Evolutionary conservation across 345 rosid genomes (phyloP).

Genomic region (Populus simonii): DNA sequence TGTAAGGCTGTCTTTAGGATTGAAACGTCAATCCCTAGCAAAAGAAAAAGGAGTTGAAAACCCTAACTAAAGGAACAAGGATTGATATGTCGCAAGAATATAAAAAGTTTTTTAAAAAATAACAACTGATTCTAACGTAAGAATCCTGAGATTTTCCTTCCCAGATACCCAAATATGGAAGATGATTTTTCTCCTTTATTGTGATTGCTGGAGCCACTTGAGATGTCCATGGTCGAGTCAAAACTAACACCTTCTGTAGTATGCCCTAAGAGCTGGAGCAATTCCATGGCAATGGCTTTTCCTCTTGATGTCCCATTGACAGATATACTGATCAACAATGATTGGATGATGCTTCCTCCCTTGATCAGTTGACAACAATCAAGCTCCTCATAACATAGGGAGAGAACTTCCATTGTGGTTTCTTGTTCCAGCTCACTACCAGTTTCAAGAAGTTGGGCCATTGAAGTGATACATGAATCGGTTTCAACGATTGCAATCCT

Average conservation of each 20-base stretch:
- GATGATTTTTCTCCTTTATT: slow-evolving; percentile 1
- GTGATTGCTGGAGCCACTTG: slow-evolving; percentile 1
- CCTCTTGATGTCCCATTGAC: slow-evolving; percentile 21
- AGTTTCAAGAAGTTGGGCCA: slow-evolving; percentile 25
- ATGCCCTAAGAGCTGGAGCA: slow-evolving; percentile 22
- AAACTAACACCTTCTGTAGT: background rate
- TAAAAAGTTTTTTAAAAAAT: no score
- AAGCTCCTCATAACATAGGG: slow-evolving; percentile 16
- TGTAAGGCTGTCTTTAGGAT: no score
- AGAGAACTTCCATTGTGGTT: slow-evolving; percentile 22
- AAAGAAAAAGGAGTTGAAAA: no score
- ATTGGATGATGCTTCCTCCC: slow-evolving; percentile 12
- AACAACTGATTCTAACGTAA: background rate
- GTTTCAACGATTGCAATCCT: slow-evolving; percentile 25
- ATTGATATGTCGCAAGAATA: no score
- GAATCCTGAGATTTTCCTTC: slow-evolving; percentile 17
- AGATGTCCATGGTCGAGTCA: background rate
- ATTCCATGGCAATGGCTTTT: slow-evolving; percentile 9
- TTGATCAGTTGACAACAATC: slow-evolving; percentile 15
- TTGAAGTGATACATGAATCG: slow-evolving; percentile 13
- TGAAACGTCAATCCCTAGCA: no score
- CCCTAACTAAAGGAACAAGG: no score
- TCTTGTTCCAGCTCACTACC: slow-evolving; percentile 33
- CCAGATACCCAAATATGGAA: slow-evolving; percentile 12
- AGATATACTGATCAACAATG: slow-evolving; percentile 11